Percentiles rank a stretch among this genome's conserved stretches.
phyloP scores from a whole-genome alignment of 495 filamentous ascomycete species.

The Annulohypoxylon maeteangense region DNA sequence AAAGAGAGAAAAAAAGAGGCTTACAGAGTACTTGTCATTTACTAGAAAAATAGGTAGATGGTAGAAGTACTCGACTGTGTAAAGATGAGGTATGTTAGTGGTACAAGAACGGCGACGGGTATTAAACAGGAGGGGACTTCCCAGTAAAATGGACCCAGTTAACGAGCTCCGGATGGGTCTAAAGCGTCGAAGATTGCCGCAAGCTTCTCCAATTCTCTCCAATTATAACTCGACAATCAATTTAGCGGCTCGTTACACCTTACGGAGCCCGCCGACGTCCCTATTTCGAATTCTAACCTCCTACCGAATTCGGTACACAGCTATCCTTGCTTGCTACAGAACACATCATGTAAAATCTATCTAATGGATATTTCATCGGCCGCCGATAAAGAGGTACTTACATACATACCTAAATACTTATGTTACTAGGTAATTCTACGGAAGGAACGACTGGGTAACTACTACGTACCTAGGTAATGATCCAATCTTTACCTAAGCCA shows the following conservation, averaged over 20 bases:
- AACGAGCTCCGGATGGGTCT: constrained; percentile 29
- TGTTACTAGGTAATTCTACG: background rate
- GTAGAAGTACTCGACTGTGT: background rate
- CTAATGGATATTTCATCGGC: constrained; percentile 6
- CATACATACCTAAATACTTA: no score
- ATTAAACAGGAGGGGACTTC: constrained; percentile 34
- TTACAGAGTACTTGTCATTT: background rate
- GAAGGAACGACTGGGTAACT: background rate
- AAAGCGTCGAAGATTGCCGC: constrained; percentile 19
- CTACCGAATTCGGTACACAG: constrained; percentile 36
- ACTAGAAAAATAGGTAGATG: background rate
- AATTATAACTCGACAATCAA: constrained; percentile 9
- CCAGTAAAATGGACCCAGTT: constrained; percentile 38
- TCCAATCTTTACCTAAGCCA: background rate
- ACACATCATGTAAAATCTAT: background rate
- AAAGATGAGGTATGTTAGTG: constrained; percentile 27
- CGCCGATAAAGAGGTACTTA: constrained; percentile 19
- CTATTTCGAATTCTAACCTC: constrained; percentile 26
- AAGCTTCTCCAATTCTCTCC: constrained; percentile 23
- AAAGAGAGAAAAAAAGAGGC: background rate
- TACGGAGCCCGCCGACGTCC: constrained; percentile 42
- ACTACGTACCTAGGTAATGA: background rate
- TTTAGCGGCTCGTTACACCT: constrained; percentile 38
- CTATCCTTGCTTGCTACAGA: background rate
- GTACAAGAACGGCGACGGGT: constrained; percentile 13